Evolutionary conservation across 306 rosid genomes (phyloP), one percentile per base, ranked within the genome.

Genomic region (Dryas drummondii): DNA sequence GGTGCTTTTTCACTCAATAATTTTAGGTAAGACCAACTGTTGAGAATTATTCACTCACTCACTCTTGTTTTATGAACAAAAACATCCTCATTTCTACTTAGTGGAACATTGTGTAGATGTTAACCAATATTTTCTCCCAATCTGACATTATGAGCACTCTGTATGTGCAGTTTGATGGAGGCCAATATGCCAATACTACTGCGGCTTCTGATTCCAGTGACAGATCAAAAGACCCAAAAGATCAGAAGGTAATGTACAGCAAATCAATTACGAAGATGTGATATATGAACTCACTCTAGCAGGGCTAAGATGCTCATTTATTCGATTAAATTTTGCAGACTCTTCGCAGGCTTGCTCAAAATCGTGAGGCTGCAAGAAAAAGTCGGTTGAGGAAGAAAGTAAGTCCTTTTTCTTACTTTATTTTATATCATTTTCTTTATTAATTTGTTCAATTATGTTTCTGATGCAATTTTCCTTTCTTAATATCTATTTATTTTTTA

Each of bases 311-410:
- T 82, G 71, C 74, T 65, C 5, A 52, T 37, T 75, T 70, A 12
- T 52, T 74, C 15, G 26, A 61, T 81, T 80, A 16, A 27, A 12
- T 64, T 51, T 79, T 85, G 86, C 87, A 94, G 99, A 88, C 88
- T 76, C 97, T 90, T 49, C 96, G 99, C 8, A 84, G 99, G 88
- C 96, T 94, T 41, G 97, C 99, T 75, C 99, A 94, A 76, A 94
- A 94, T 86, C 94, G 99, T 32, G 99, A 94, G 87, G 99, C 99
- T 16, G 99, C 99, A 5, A 87, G 99, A 66, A 94, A 94, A 89
- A 94, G 99, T 72, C 90, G 99, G 45, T 72, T 94, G 89, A 85
- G 97, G 79, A 94, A 94, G 81, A 94, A 94, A 80, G 99, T 94
- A 87, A 50, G 84, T 54, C 44, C 55, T 12, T 9, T 69, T 19